Evolutionary conservation across 75 land plant species (phyloP).

Genomic region (Adiantum capillusveneris): DNA sequence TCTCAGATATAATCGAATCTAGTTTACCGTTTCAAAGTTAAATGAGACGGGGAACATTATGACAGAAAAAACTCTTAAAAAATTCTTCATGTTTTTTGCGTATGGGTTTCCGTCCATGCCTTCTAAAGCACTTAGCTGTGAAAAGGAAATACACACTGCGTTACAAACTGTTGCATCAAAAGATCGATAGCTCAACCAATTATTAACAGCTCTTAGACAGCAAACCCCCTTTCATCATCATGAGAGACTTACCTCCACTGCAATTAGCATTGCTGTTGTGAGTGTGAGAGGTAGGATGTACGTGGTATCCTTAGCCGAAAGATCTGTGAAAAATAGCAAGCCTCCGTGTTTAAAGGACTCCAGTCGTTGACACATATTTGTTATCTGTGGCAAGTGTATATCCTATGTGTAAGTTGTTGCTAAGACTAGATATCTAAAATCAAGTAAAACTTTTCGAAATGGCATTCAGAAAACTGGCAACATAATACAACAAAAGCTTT

Average conservation of each 20-base stretch:
- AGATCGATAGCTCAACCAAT: no score
- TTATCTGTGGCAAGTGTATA: constrained; percentile 51
- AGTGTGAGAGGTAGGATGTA: constrained; percentile 67
- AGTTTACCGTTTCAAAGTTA: constrained; percentile 73
- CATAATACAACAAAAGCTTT: no score
- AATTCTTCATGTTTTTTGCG: constrained; percentile 63
- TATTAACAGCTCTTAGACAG: no score
- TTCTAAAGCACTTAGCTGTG: constrained; percentile 70
- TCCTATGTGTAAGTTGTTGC: no score
- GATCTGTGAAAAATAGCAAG: constrained; percentile 70
- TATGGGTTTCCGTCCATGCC: constrained; percentile 96
- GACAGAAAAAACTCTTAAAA: constrained; percentile 60
- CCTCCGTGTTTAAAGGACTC: constrained; percentile 77
- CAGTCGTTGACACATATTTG: constrained; percentile 76
- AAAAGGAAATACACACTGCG: no score
- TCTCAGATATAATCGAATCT: neutral
- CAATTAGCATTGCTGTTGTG: constrained; percentile 47
- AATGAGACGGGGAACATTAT: constrained; percentile 67
- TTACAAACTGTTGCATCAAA: no score
- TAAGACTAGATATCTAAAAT: no score
- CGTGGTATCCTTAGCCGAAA: constrained; percentile 52
- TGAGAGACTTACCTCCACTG: constrained; percentile 94
- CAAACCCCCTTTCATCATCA: no score
- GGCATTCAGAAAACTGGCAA: no score
- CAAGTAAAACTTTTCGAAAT: no score